A percentile compares a stretch with the other conserved stretches of the same genome.
Conservation (phyloP, 495 filamentous ascomycete genomes). For the Penicillium soppii region DNA sequence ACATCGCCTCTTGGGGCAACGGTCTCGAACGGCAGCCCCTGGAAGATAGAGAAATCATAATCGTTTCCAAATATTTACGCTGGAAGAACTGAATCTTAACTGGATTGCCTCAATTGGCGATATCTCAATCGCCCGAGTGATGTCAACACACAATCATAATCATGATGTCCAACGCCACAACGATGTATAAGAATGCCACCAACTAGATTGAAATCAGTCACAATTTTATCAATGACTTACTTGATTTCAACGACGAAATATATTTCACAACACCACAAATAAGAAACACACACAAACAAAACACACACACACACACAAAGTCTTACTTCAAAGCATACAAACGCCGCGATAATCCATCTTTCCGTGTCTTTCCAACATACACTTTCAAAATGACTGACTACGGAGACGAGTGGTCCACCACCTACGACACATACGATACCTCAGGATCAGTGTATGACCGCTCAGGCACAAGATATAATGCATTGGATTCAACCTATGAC, state of each 20-base stretch:
- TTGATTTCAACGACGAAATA: not conserved
- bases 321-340: too few species aligned
- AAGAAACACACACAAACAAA: not conserved
- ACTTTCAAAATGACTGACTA: conserved; percentile 24
- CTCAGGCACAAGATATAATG: conserved; percentile 17
- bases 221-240: too few species aligned
- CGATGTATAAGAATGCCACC: conserved; percentile 7
- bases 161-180: conserved; percentile 9
- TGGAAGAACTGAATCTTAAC: not conserved
- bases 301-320: too few species aligned
- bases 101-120: conserved; percentile 14
- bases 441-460: conserved; percentile 12
- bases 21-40: conserved; percentile 10
- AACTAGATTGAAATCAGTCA: not conserved
- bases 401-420: conserved; percentile 10
- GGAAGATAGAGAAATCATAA: conserved; percentile 4
- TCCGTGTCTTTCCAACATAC: not conserved
- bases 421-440: conserved; percentile 18
- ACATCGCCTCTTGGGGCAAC: conserved; percentile 16
- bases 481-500: conserved; percentile 20
- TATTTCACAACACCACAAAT: not conserved
- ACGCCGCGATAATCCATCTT: too few species aligned
- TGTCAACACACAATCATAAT: conserved; percentile 18
- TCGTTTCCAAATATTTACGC: not conserved
- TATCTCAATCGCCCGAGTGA: conserved; percentile 6